Percentiles rank a stretch among this genome's conserved stretches.
Evolutionary conservation across 1,139 yeast genomes (phyloP).

Genomic region (Protomyces inouyei): DNA sequence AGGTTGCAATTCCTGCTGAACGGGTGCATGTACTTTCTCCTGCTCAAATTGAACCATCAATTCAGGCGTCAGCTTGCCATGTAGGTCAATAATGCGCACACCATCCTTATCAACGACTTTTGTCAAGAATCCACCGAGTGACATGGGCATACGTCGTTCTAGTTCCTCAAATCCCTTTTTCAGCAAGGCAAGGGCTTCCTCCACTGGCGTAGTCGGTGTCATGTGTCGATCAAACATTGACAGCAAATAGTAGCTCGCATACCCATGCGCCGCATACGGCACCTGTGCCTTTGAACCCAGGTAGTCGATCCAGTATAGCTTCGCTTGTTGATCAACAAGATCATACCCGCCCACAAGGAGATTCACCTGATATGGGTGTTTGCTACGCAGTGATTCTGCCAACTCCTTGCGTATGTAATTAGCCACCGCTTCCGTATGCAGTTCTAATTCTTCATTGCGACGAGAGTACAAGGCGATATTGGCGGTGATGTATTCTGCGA

Average conservation of each 20-base stretch:
- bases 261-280: constrained; percentile 96
- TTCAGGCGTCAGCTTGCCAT: constrained; percentile 5
- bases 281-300: constrained; percentile 84
- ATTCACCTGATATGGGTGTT: constrained; percentile 92
- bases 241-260: constrained; percentile 89
- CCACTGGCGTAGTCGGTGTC: constrained; percentile 66
- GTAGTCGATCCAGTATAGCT: constrained; percentile 86
- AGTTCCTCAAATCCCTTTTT: constrained; percentile 72
- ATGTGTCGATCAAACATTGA: constrained; percentile 90
- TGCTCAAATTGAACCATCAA: not conserved
- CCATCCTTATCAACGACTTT: constrained; percentile 65
- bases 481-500: constrained; percentile 51
- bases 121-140: constrained; percentile 81
- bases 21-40: not conserved
- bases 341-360: constrained; percentile 84
- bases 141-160: constrained; percentile 85
- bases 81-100: constrained; percentile 31
- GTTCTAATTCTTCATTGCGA: constrained; percentile 67
- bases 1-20: not conserved
- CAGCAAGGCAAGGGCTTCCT: constrained; percentile 74
- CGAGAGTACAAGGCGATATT: constrained; percentile 60
- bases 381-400: constrained; percentile 80
- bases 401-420: constrained; percentile 82
- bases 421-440: constrained; percentile 79
- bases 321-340: constrained; percentile 56